phyloP scores from a whole-genome alignment of 106 monocot genomes.

The Phalaenopsis equestris region DNA sequence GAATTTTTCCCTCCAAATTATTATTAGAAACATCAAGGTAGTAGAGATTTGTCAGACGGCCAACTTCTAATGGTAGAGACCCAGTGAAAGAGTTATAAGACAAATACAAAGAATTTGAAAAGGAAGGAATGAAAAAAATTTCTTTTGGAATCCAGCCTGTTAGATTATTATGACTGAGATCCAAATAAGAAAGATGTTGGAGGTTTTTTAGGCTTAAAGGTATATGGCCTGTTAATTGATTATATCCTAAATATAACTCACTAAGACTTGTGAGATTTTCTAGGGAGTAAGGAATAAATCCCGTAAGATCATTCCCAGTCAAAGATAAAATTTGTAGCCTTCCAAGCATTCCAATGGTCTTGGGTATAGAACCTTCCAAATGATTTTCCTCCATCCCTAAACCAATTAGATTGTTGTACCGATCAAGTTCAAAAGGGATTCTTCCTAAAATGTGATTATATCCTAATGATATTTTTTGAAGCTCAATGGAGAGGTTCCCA shows the following conservation, averaged over 20 bases:
- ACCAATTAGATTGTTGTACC: not conserved
- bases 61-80: too few species aligned
- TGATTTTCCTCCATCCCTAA: not conserved
- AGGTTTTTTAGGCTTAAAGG: conserved; percentile 1
- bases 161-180: conserved; percentile 1
- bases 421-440: not conserved
- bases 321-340: not conserved
- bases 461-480: not conserved
- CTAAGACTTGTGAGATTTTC: conserved; percentile 8
- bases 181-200: not conserved
- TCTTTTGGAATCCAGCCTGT: not conserved
- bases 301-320: not conserved
- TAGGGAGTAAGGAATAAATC: not conserved
- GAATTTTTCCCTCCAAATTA: too few species aligned
- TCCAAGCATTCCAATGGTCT: not conserved
- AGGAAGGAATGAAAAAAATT: too few species aligned
- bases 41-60: too few species aligned
- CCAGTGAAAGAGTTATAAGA: too few species aligned
- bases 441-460: not conserved
- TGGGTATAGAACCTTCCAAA: not conserved
- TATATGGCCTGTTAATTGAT: conserved; percentile 3
- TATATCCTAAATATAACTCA: not conserved
- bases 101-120: too few species aligned
- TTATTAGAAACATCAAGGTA: too few species aligned
- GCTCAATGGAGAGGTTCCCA: not conserved